These are phyloP conservation scores for Candida alai DNA, from an alignment of 805 yeast genomes.

Conservation along the genomic window DNA sequence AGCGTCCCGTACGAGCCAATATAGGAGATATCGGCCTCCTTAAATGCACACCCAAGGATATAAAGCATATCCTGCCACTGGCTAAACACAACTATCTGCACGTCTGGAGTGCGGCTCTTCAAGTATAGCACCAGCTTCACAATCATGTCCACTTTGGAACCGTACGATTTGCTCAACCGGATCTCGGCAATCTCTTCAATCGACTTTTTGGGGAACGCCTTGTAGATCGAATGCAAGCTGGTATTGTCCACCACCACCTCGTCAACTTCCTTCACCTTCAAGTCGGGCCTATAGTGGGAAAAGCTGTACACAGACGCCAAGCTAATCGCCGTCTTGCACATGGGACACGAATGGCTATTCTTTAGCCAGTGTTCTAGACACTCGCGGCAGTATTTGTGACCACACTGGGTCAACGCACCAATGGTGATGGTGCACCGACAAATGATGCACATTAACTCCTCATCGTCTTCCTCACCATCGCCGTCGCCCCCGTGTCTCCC, in stretches of 20 bases:
- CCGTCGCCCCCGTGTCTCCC: slow-evolving; percentile 7
- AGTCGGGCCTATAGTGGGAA: slow-evolving; percentile 51
- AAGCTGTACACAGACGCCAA: slow-evolving; percentile 62
- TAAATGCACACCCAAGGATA: slow-evolving; percentile 63
- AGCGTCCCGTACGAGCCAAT: slow-evolving; percentile 50
- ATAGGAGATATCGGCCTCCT: slow-evolving; percentile 50
- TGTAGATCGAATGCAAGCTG: slow-evolving; percentile 39
- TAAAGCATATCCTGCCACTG: slow-evolving; percentile 80
- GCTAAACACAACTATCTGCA: slow-evolving; percentile 83
- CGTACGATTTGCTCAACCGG: slow-evolving; percentile 46
- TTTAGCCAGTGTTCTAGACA: slow-evolving; percentile 76
- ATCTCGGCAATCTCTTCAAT: slow-evolving; percentile 43
- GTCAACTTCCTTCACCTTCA: slow-evolving; percentile 45
- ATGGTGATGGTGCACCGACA: slow-evolving; percentile 67
- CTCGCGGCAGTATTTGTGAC: slow-evolving; percentile 83
- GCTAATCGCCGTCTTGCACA: slow-evolving; percentile 61
- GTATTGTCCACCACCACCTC: slow-evolving; percentile 13
- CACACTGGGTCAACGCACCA: slow-evolving; percentile 86
- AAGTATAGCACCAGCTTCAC: slow-evolving; percentile 68
- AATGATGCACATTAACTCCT: slow-evolving; percentile 63
- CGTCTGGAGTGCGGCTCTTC: slow-evolving; percentile 50
- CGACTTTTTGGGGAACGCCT: slow-evolving; percentile 38
- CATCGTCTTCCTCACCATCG: slow-evolving; percentile 25
- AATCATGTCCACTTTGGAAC: slow-evolving; percentile 84
- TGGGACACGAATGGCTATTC: slow-evolving; percentile 63